phyloP scores from a whole-genome alignment of 129 eudicot genomes.

The Pulicaria dysenterica region DNA sequence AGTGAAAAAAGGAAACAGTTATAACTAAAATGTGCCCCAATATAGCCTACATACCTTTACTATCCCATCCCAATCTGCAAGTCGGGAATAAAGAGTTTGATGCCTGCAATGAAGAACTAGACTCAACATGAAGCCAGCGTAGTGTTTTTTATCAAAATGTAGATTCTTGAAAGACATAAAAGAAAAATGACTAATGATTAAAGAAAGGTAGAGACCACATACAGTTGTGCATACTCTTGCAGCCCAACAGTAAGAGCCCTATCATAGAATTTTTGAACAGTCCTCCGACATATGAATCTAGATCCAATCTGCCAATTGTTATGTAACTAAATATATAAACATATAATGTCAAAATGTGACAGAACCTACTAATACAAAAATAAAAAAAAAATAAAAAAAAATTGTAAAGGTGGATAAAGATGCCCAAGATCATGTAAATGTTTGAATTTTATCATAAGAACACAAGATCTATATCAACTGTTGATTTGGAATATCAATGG shows the following conservation, averaged over 20 bases:
- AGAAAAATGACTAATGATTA: slow-evolving; percentile 6
- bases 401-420: background rate
- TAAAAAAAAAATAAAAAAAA: background rate
- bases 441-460: background rate
- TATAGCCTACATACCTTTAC: slow-evolving; percentile 53
- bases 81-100: slow-evolving; percentile 69
- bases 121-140: background rate
- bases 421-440: background rate
- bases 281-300: slow-evolving; percentile 77
- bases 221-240: slow-evolving; percentile 84
- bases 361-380: too few relatives aligned
- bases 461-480: background rate
- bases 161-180: background rate
- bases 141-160: background rate
- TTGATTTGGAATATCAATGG: too few relatives aligned
- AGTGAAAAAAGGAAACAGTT: background rate
- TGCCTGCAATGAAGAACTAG: slow-evolving; percentile 56
- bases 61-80: slow-evolving; percentile 96
- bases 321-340: background rate
- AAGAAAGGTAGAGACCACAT: slow-evolving; percentile 41
- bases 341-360: background rate
- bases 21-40: background rate
- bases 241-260: slow-evolving; percentile 86
- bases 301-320: slow-evolving; percentile 68
- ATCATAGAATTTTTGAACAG: slow-evolving; percentile 78